phyloP scores from a whole-genome alignment of 129 eudicot species.

The Flaveria ramosissima region DNA sequence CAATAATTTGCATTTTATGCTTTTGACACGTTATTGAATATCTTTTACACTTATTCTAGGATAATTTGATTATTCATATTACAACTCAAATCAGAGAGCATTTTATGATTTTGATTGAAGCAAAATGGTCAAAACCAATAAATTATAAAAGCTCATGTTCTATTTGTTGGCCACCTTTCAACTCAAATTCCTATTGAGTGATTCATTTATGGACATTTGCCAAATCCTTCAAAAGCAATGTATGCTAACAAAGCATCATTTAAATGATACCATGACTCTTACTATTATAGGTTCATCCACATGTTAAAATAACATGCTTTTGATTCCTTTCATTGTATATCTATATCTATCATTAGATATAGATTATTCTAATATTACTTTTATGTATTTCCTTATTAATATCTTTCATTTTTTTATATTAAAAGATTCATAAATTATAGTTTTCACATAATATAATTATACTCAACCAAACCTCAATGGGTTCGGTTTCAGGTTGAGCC shows the following conservation, averaged over 20 bases:
- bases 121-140: constrained; percentile 25
- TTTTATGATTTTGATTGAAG: constrained; percentile 20
- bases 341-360: neutral
- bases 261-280: constrained; percentile 12
- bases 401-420: neutral
- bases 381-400: neutral
- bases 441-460: neutral
- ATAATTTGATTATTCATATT: constrained; percentile 12
- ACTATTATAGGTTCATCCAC: constrained; percentile 18
- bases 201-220: constrained; percentile 23
- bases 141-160: constrained; percentile 28
- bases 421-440: neutral
- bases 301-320: constrained; percentile 22
- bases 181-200: constrained; percentile 3
- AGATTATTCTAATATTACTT: neutral
- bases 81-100: constrained; percentile 16
- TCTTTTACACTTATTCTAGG: neutral
- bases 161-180: constrained; percentile 35
- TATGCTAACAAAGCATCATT: constrained; percentile 25
- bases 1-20: neutral
- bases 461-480: neutral
- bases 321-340: constrained; percentile 2
- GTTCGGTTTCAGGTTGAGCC: neutral
- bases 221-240: constrained; percentile 27
- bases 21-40: neutral